phyloP scores from a whole-genome alignment of 495 filamentous ascomycete genomes.

The Annulohypoxylon moriforme region DNA sequence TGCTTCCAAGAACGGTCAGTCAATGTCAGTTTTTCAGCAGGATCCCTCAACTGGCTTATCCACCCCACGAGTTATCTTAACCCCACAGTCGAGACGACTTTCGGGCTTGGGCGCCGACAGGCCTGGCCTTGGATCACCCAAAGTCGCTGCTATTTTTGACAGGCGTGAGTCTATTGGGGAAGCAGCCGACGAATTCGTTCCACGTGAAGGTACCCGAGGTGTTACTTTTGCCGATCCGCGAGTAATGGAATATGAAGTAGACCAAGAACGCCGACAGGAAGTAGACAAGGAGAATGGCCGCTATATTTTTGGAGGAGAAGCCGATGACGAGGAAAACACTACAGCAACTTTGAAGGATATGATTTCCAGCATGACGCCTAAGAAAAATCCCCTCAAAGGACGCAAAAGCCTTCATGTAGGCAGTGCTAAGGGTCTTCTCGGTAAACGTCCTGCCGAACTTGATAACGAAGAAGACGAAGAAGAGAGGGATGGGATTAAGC shows the following conservation, averaged over 20 bases:
- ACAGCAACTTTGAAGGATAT: constrained; percentile 74
- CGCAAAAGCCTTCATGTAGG: constrained; percentile 83
- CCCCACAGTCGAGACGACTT: constrained; percentile 69
- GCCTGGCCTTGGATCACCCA: constrained; percentile 81
- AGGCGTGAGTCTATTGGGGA: constrained; percentile 78
- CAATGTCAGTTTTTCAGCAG: constrained; percentile 67
- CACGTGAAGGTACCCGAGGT: constrained; percentile 51
- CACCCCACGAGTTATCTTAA: constrained; percentile 73
- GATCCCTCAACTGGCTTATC: constrained; percentile 66
- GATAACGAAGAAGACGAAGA: constrained; percentile 77
- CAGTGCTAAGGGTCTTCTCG: constrained; percentile 77
- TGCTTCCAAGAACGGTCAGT: constrained; percentile 32
- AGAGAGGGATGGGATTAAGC: constrained; percentile 71
- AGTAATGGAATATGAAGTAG: constrained; percentile 74
- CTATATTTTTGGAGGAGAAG: constrained; percentile 62
- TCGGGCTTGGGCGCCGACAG: constrained; percentile 81
- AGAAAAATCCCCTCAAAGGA: constrained; percentile 73
- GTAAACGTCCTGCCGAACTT: constrained; percentile 78
- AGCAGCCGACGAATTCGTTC: constrained; percentile 69
- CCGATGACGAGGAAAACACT: constrained; percentile 66
- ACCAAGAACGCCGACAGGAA: constrained; percentile 73
- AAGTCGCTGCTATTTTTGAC: constrained; percentile 77
- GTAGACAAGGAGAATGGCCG: constrained; percentile 70
- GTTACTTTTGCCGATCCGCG: constrained; percentile 76
- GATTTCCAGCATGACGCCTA: constrained; percentile 81